Evolutionary conservation across 2,329 filamentous ascomycete species (phyloP), one percentile per base, ranked within the genome.

Genomic region (Cercospora zeae-maydis): DNA sequence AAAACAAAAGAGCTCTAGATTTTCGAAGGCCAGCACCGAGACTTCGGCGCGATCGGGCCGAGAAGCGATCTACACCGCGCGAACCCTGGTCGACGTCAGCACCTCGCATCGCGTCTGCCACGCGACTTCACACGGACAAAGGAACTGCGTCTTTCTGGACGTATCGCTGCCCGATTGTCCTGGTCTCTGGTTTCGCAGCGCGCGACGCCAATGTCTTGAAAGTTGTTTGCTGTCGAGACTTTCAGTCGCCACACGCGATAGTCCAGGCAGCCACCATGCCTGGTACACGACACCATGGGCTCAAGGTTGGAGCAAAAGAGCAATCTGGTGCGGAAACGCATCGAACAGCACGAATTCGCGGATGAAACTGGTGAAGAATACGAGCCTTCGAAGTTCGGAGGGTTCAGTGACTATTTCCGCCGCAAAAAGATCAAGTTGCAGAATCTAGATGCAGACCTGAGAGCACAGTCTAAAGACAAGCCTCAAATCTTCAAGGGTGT

Each of bases 401-500:
- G 93, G 8, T 96, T 98, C 72, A 78, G 82, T 24, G 93, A 98
- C 73, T 99, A 98, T 76, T 96, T 97, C 75, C 85, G 93, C 55
- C 88, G 93, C 61, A 99, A 99, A 81, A 97, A 96, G 82, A 87
- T 96, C 76, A 99, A 99, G 75, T 83, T 99, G 3, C 95, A 98
- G 76, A 99, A 99, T 72, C 84, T 95, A 31, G 95, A 99, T 77
- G 88, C 87, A 8, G 86, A 96, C 59, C 81, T 96, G 49, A 88
- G 93, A 63, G 84, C 89, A 33, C 80, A 85, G 3, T 85, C 87
- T 1, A 77, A 80, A 0, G 87, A 88, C 68, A 91, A 90, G 67
- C 91, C 92, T 9, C 86, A 86, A 65, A 92, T 99, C 58, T 99
- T 99, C 81, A 91, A 89, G 69, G 92, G 92, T 0, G 84, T 98